Evolutionary conservation across 148 eudicot genomes (phyloP).

Genomic region (Camellia lanceoleosa): DNA sequence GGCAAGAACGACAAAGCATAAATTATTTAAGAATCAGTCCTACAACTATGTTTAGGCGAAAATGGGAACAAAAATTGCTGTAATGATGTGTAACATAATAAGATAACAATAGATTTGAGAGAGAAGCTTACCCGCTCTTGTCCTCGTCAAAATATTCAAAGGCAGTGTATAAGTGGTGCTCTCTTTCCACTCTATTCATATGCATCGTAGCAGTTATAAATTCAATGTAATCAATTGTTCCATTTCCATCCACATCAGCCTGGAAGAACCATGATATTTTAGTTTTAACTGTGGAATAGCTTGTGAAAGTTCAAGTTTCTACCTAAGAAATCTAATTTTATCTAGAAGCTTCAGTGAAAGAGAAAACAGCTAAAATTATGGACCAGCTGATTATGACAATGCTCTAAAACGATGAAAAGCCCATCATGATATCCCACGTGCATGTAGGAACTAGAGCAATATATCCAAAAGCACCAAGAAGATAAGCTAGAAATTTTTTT

Average conservation of each 20-base stretch:
- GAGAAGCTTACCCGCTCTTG: conserved; percentile 74
- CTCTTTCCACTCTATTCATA: conserved; percentile 87
- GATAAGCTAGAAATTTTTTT: not conserved
- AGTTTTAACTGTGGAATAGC: not conserved
- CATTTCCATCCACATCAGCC: conserved; percentile 99
- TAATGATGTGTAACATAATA: not conserved
- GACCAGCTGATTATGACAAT: not conserved
- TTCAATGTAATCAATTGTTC: conserved; percentile 93
- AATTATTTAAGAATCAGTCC: not conserved
- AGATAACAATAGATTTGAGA: not conserved
- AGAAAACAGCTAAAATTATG: not conserved
- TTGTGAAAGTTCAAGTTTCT: not conserved
- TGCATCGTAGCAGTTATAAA: conserved; percentile 98
- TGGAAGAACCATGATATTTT: conserved; percentile 27
- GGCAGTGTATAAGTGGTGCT: conserved; percentile 81
- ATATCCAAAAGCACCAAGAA: not conserved
- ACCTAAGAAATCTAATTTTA: not conserved
- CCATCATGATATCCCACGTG: not conserved
- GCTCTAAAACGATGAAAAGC: not conserved
- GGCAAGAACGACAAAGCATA: not conserved
- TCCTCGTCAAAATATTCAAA: conserved; percentile 91
- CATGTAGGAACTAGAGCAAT: not conserved
- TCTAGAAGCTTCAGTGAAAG: not conserved
- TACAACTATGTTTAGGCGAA: not conserved
- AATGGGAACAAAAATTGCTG: not conserved